phyloP scores from a whole-genome alignment of 495 filamentous ascomycete species.

The Penicillium arizonense region DNA sequence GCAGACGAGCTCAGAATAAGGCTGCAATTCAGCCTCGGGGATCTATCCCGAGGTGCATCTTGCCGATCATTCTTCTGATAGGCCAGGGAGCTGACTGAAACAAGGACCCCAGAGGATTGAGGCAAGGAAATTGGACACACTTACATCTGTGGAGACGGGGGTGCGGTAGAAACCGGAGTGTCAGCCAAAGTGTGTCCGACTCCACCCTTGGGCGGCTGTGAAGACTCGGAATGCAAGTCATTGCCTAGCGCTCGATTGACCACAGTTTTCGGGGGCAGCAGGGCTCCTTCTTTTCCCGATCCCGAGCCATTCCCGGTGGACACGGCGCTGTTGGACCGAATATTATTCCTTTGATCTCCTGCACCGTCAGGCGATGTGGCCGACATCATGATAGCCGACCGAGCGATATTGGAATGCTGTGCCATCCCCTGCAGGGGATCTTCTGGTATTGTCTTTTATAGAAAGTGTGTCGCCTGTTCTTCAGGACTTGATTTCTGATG shows the following conservation, averaged over 20 bases:
- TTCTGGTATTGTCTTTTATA: neutral
- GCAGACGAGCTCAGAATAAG: neutral
- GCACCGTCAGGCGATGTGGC: conserved; percentile 32
- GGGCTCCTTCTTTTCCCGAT: conserved; percentile 32
- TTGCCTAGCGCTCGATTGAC: conserved; percentile 48
- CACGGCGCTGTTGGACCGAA: conserved; percentile 18
- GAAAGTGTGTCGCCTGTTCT: neutral
- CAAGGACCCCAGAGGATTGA: conserved; percentile 3
- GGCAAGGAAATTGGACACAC: conserved; percentile 30
- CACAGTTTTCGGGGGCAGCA: conserved; percentile 43
- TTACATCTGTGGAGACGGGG: conserved; percentile 70
- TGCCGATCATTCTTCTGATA: conserved; percentile 18
- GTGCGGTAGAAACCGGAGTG: conserved; percentile 67
- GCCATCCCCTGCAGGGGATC: conserved; percentile 23
- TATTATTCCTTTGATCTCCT: conserved; percentile 22
- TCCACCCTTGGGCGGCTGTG: conserved; percentile 47
- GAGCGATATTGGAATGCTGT: conserved; percentile 57
- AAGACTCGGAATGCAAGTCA: conserved; percentile 46
- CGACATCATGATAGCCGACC: conserved; percentile 57
- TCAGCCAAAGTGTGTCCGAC: conserved; percentile 61
- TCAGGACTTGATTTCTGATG: conserved; percentile 2
- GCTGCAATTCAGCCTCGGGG: neutral
- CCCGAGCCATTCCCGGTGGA: conserved; percentile 26
- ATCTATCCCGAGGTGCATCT: neutral
- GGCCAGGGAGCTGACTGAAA: conserved; percentile 7